Conservation (phyloP, 1,139 yeast species). For the Insectozyma bohioensis region DNA sequence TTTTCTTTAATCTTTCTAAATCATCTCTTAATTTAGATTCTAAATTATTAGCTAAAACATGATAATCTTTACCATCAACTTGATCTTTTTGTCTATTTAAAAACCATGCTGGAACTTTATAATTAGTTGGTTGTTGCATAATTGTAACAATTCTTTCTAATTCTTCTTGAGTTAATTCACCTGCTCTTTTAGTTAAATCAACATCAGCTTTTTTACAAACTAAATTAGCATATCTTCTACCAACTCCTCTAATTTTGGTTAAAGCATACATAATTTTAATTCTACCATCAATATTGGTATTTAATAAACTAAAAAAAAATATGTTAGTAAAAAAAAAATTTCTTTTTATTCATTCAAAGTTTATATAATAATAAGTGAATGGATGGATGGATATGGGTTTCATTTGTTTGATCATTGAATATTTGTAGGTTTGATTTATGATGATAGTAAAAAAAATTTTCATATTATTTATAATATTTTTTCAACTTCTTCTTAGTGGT, state of each 20-base stretch:
- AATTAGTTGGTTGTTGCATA: slow-evolving; percentile 99
- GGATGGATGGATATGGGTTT: slow-evolving; percentile 4
- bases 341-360: slow-evolving; percentile 1
- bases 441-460: no score
- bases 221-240: slow-evolving; percentile 99
- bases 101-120: slow-evolving; percentile 99
- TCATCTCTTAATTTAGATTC: slow-evolving; percentile 99
- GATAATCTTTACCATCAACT: slow-evolving; percentile 98
- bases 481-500: no score
- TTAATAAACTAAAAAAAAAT: slow-evolving; percentile 75
- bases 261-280: slow-evolving; percentile 99
- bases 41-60: slow-evolving; percentile 97
- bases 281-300: slow-evolving; percentile 99
- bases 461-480: no score
- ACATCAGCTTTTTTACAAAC: slow-evolving; percentile 99
- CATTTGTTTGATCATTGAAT: no score
- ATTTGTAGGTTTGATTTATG: no score
- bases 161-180: slow-evolving; percentile 99
- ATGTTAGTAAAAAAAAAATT: no score
- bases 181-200: slow-evolving; percentile 98
- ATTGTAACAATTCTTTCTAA: slow-evolving; percentile 99
- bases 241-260: slow-evolving; percentile 99
- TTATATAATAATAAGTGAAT: neutral
- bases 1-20: slow-evolving; percentile 99
- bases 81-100: slow-evolving; percentile 99